Conservation (phyloP, 2,329 filamentous ascomycete genomes). For the Kalmusia sp. region DNA sequence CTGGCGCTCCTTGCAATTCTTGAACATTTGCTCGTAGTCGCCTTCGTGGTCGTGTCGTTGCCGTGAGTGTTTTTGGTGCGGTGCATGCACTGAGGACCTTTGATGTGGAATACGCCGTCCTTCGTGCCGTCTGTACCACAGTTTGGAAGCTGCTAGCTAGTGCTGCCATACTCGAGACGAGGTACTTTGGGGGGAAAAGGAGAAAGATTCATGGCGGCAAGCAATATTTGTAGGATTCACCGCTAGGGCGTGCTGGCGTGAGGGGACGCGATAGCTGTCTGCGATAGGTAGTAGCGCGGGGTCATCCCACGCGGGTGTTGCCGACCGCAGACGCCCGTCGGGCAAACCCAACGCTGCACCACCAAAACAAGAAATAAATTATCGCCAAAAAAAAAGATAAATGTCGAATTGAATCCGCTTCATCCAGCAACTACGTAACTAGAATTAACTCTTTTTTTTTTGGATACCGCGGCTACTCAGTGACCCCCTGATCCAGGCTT, state of each 20-base stretch:
- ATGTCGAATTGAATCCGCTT: too few species aligned
- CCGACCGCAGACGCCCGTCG: background rate
- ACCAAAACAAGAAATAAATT: too few species aligned
- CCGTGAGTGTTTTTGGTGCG: slow-evolving; percentile 31
- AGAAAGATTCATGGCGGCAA: background rate
- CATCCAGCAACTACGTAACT: too few species aligned
- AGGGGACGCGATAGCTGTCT: slow-evolving; percentile 11
- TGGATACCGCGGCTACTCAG: too few species aligned
- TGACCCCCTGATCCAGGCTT: slow-evolving; percentile 53
- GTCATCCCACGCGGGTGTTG: slow-evolving; percentile 10
- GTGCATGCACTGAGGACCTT: background rate
- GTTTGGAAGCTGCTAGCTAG: slow-evolving; percentile 11
- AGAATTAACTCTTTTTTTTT: too few species aligned
- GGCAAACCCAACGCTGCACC: too few species aligned
- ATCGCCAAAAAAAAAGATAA: too few species aligned
- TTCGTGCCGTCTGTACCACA: slow-evolving; percentile 6
- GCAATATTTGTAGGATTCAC: background rate
- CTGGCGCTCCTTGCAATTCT: background rate
- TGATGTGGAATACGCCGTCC: slow-evolving; percentile 9
- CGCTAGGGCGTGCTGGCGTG: slow-evolving; percentile 8
- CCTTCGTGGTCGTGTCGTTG: slow-evolving; percentile 23
- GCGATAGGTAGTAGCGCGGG: background rate
- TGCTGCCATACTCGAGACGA: slow-evolving; percentile 13
- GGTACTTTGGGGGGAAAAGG: background rate
- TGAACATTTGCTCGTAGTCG: background rate